Percentiles rank a stretch among this genome's conserved stretches.
phyloP scores from a whole-genome alignment of 1,139 yeast genomes.

The Sugiyamaella neomexicana region DNA sequence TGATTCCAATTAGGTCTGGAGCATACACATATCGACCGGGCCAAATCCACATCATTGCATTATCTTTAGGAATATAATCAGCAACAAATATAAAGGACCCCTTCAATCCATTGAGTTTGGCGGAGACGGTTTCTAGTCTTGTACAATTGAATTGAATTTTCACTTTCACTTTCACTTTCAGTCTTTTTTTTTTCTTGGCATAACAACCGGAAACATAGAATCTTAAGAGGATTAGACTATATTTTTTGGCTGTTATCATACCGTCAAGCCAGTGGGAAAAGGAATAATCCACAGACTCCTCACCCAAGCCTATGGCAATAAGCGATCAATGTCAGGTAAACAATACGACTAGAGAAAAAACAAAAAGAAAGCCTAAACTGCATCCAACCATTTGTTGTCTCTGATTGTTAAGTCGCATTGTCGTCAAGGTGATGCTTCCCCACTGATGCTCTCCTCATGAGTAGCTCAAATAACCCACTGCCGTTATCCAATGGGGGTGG shows the following conservation, averaged over 20 bases:
- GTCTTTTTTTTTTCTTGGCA: no score
- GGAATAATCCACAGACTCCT: no score
- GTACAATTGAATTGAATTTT: neutral
- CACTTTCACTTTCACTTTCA: neutral
- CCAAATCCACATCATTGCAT: neutral
- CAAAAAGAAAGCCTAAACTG: neutral
- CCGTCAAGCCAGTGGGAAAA: no score
- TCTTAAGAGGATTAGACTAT: no score
- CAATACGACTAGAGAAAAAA: neutral
- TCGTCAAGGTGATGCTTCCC: neutral
- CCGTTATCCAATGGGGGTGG: neutral
- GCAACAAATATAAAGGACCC: neutral
- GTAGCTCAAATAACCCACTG: neutral
- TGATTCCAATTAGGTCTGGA: neutral
- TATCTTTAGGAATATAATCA: neutral
- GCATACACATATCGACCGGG: neutral
- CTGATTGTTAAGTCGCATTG: no score
- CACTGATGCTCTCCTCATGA: conserved; percentile 5
- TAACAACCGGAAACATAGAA: no score
- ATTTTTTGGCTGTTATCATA: no score
- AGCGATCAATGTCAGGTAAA: no score
- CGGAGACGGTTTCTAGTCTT: neutral
- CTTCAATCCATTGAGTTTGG: neutral
- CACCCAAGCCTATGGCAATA: no score
- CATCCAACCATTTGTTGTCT: neutral